These are phyloP conservation scores for Meira miltonrushii DNA, from an alignment of 1,284 basidiomycete species.

Conservation along the genomic window DNA sequence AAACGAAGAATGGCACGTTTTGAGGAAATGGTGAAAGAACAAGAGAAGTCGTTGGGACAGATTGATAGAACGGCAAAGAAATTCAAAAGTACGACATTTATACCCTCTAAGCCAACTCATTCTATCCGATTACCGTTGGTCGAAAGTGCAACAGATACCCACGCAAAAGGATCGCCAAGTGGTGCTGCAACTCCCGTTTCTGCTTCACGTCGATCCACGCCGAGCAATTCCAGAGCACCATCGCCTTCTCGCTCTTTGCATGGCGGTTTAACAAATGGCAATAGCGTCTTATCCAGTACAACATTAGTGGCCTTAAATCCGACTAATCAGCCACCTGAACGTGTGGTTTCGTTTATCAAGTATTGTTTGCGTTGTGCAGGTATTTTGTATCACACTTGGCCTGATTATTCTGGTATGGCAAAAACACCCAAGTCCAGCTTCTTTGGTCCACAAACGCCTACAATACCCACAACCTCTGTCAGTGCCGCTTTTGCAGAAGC, in stretches of 20 bases:
- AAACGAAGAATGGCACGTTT: conserved; percentile 56
- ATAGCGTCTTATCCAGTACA: not conserved
- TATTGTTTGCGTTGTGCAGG: conserved; percentile 58
- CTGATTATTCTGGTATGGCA: conserved; percentile 19
- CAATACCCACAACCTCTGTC: not conserved
- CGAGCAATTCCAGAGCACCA: conserved; percentile 21
- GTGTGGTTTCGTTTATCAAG: conserved; percentile 45
- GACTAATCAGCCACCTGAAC: conserved; percentile 32
- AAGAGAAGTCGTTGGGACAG: conserved; percentile 24
- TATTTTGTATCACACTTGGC: conserved; percentile 57
- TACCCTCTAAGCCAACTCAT: conserved; percentile 55
- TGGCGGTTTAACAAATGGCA: not conserved
- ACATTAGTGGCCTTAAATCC: conserved; percentile 40
- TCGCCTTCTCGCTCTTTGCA: not conserved
- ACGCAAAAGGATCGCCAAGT: not conserved
- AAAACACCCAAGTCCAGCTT: conserved; percentile 9
- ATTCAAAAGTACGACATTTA: conserved; percentile 58
- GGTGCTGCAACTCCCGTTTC: not conserved
- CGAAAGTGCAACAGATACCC: conserved; percentile 7
- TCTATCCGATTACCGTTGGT: conserved; percentile 54
- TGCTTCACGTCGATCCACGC: conserved; percentile 6
- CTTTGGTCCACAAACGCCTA: not conserved
- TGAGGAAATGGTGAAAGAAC: conserved; percentile 31
- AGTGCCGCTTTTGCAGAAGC: conserved; percentile 8
- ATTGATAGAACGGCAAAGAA: conserved; percentile 33